These are phyloP conservation scores for Phytophthora kernoviae DNA, from an alignment of 352 stramenopile species.

Conservation along the genomic window DNA sequence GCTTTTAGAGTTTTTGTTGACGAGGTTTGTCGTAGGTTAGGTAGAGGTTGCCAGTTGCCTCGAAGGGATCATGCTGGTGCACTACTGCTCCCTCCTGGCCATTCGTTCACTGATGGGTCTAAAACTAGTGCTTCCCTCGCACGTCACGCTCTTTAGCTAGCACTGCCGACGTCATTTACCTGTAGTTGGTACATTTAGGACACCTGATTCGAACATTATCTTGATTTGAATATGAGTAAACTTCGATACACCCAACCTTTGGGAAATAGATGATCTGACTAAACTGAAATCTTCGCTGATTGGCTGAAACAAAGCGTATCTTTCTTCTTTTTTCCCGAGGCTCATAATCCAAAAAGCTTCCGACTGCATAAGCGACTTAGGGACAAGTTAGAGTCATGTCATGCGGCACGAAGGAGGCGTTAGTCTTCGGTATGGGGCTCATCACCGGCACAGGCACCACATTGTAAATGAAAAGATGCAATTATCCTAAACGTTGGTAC, in stretches of 20 bases:
- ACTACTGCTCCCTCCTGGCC: background rate
- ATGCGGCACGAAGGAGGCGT: slow-evolving; percentile 74
- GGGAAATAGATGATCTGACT: background rate
- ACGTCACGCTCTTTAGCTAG: background rate
- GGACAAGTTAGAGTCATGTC: slow-evolving; percentile 54
- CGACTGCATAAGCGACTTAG: background rate
- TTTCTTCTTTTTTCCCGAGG: background rate
- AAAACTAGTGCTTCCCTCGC: background rate
- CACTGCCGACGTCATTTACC: background rate
- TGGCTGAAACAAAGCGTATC: background rate
- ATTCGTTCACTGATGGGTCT: background rate
- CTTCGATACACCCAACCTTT: background rate
- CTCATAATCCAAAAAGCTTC: slow-evolving; percentile 1
- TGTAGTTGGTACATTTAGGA: background rate
- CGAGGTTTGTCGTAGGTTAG: too few relatives aligned
- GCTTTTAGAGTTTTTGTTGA: too few relatives aligned
- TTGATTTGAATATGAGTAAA: background rate
- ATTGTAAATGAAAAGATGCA: slow-evolving; percentile 64
- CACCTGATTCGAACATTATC: background rate
- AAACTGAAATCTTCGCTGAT: background rate
- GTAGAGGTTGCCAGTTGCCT: too few relatives aligned
- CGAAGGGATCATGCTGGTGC: background rate
- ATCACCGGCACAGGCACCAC: slow-evolving; percentile 86
- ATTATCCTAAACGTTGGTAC: too few relatives aligned
- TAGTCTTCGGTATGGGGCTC: slow-evolving; percentile 82